Base-by-base conservation (phyloP, 1,284 basidiomycete species). In the Pseudomicrostroma phylloplanum region DNA sequence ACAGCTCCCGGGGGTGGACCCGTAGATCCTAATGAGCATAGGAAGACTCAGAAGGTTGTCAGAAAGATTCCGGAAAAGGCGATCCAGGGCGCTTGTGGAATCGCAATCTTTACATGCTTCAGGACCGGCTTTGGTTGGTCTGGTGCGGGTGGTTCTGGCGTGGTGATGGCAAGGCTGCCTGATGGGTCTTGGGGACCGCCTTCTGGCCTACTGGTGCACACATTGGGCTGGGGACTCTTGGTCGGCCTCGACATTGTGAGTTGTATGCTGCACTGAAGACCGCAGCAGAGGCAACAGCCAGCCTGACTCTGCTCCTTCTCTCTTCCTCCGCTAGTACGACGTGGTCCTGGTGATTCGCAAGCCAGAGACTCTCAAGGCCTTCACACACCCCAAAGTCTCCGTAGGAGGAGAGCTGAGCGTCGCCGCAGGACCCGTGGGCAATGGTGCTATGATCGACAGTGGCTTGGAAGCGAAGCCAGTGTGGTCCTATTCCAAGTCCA, bases 401-500 rank as follows among this genome's bases (percentile, higher is more conserved):
- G 62, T 81, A 1, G 80, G 79, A 2, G 76, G 66, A 6, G 78
- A 80, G 60, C 63, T 79, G 1, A 64, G 62, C 1, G 67, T 77
- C 13, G 61, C 71, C 2, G 70, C 74, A 36, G 80, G 80, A 0
- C 80, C 80, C 0, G 71, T 80, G 11, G 80, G 80, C n/a, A 78
- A 74, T 48, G 80, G 78, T 1, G 69, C 73, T 6, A 66, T 67
- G 62, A 55, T 81, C 1, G 79, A 80, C 23, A 62, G 71, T 0
- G 67, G 69, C 2, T 56, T 75, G 7, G 70, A 80, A 40, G 69
- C 66, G 0, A 57, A 68, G 56, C 63, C 78, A 1, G 70, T 76
- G 39, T 80, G 79, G 71, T 70, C 71, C 0, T 81, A 81, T 58
- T 61, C 69, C 53, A 80, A 81, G 67, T 73, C 68, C 43, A 80